These are phyloP conservation scores for Coniochaeta sp. DNA, from an alignment of 2,329 filamentous ascomycete species.

Conservation along the genomic window DNA sequence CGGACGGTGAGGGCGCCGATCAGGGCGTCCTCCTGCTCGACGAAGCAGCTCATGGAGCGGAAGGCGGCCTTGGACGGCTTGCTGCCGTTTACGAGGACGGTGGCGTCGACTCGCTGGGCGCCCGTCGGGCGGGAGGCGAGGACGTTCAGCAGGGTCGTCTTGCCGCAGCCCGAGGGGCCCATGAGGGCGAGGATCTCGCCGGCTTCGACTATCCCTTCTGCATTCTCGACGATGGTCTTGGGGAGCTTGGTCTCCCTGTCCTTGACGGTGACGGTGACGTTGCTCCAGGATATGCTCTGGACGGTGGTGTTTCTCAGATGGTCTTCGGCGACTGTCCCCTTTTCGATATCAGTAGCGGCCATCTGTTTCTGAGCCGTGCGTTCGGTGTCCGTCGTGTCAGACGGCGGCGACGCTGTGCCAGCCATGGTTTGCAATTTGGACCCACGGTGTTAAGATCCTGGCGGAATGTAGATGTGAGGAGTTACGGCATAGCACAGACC, in stretches of 20 bases:
- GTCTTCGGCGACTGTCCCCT: conserved; percentile 24
- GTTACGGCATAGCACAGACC: neutral
- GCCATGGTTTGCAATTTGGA: neutral
- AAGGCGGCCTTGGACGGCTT: conserved; percentile 46
- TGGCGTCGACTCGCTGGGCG: conserved; percentile 44
- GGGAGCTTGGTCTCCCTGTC: conserved; percentile 60
- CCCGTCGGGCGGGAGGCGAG: conserved; percentile 53
- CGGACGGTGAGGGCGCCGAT: conserved; percentile 73
- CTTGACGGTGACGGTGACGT: conserved; percentile 63
- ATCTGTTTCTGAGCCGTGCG: conserved; percentile 1
- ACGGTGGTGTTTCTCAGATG: conserved; percentile 58
- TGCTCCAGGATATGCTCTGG: conserved; percentile 56
- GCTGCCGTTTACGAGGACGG: conserved; percentile 56
- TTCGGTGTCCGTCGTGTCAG: conserved; percentile 9
- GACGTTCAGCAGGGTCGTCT: conserved; percentile 77
- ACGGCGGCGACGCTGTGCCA: neutral
- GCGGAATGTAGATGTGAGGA: neutral
- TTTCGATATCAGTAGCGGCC: conserved; percentile 18
- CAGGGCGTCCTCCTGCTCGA: conserved; percentile 82
- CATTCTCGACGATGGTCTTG: conserved; percentile 54
- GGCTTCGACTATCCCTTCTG: conserved; percentile 57
- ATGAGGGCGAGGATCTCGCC: conserved; percentile 73
- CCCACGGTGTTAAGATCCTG: neutral
- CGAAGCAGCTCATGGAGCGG: conserved; percentile 63
- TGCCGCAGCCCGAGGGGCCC: conserved; percentile 68